These are phyloP conservation scores for Suaeda aralocaspica DNA, from an alignment of 148 eudicot genomes.

Conservation along the genomic window DNA sequence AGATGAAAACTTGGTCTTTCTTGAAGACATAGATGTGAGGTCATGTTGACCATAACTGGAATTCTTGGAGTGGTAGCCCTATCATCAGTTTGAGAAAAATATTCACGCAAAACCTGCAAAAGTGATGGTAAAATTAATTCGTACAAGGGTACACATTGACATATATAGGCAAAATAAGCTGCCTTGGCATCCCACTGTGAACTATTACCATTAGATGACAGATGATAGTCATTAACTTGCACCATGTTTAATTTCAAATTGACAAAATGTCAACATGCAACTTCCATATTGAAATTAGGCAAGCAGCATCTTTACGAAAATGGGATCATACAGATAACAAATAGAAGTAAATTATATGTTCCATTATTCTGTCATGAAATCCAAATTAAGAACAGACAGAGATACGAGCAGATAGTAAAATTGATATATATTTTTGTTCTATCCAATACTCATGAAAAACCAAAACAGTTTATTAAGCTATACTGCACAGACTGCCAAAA, in stretches of 20 bases:
- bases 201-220: background rate
- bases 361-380: background rate
- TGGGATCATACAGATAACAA: background rate
- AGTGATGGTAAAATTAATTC: conserved; percentile 6
- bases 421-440: too few species aligned
- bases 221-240: background rate
- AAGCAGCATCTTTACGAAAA: background rate
- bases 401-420: background rate
- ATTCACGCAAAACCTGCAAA: conserved; percentile 83
- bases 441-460: background rate
- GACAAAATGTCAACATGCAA: background rate
- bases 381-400: background rate
- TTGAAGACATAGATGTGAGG: conserved; percentile 63
- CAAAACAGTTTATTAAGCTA: background rate
- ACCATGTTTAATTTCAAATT: background rate
- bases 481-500: background rate
- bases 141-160: background rate
- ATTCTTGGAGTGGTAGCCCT: conserved; percentile 80
- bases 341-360: background rate
- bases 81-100: conserved; percentile 89
- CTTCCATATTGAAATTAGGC: conserved; percentile 1
- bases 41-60: conserved; percentile 97
- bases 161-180: background rate
- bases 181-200: background rate
- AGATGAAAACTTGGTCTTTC: conserved; percentile 55